A percentile compares a stretch with the other conserved stretches of the same genome.
phyloP scores from a whole-genome alignment of 2,329 filamentous ascomycete species.

The Diplocarpon rosae region DNA sequence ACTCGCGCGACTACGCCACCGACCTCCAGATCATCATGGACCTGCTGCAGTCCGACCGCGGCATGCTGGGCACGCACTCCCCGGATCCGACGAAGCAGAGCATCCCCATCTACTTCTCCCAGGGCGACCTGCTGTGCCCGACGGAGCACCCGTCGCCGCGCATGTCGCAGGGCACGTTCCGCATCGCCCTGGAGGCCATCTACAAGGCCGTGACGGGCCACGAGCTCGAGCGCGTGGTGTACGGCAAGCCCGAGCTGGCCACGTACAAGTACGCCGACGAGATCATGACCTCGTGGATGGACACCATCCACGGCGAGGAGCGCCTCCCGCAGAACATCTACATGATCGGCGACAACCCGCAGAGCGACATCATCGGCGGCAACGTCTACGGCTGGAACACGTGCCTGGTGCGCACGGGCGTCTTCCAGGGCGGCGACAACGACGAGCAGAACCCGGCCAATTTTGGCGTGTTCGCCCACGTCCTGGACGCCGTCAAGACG shows the following conservation, averaged over 20 bases:
- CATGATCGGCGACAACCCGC: constrained; percentile 68
- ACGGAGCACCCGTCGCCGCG: constrained; percentile 54
- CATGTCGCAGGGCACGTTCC: constrained; percentile 67
- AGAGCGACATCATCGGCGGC: constrained; percentile 62
- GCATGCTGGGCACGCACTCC: constrained; percentile 51
- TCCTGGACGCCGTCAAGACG: constrained; percentile 58
- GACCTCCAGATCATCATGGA: constrained; percentile 71
- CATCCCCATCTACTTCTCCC: constrained; percentile 66
- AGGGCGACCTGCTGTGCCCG: constrained; percentile 54
- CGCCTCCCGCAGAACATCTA: constrained; percentile 58
- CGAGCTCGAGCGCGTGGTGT: constrained; percentile 64
- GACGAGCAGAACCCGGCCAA: constrained; percentile 67
- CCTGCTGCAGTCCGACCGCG: constrained; percentile 56
- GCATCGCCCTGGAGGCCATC: constrained; percentile 62
- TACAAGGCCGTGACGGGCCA: constrained; percentile 59
- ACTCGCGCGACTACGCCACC: constrained; percentile 63
- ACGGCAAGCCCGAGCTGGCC: constrained; percentile 63
- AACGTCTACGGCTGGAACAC: constrained; percentile 81
- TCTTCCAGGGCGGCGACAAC: constrained; percentile 67
- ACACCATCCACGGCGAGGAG: constrained; percentile 62
- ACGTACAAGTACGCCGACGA: constrained; percentile 75
- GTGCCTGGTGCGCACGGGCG: constrained; percentile 65
- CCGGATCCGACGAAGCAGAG: constrained; percentile 54
- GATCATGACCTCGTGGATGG: constrained; percentile 64
- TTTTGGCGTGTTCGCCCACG: constrained; percentile 66